Evolutionary conservation across 495 filamentous ascomycete genomes (phyloP).

Genomic region (Lasiosphaeriaceae sp.): DNA sequence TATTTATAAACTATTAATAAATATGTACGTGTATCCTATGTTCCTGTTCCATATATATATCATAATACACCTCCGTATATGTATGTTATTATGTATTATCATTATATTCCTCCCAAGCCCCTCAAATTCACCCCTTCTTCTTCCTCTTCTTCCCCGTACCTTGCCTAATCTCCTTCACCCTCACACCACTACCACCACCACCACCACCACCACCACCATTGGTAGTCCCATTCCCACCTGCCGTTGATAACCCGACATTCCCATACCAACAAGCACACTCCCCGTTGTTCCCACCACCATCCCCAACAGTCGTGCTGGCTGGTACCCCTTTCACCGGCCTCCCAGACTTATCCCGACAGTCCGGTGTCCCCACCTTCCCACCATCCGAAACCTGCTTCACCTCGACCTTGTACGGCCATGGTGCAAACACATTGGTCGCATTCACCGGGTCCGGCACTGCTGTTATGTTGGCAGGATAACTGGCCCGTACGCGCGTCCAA

Average conservation of each 20-base stretch:
- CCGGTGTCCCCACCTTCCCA: too few relatives aligned
- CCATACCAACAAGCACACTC: constrained; percentile 21
- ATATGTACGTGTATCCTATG: too few relatives aligned
- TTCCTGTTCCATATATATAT: too few relatives aligned
- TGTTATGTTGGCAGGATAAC: constrained; percentile 28
- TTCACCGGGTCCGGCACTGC: background rate
- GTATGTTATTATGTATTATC: background rate
- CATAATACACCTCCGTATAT: too few relatives aligned
- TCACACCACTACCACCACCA: too few relatives aligned
- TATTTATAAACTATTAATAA: too few relatives aligned
- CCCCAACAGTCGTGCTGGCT: background rate
- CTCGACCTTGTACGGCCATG: constrained; percentile 49
- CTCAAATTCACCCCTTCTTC: too few relatives aligned
- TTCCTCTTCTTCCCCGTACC: too few relatives aligned
- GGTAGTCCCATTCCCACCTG: too few relatives aligned
- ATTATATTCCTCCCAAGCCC: background rate
- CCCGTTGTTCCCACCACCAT: background rate
- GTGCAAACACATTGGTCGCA: constrained; percentile 17
- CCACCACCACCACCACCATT: too few relatives aligned
- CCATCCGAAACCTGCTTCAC: constrained; percentile 32
- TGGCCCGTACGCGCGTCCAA: constrained; percentile 47
- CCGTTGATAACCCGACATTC: constrained; percentile 14
- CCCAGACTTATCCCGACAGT: constrained; percentile 22
- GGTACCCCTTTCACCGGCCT: background rate
- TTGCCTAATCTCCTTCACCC: too few relatives aligned